These are phyloP conservation scores for Diaporthe eres DNA, from an alignment of 2,329 filamentous ascomycete genomes.

Conservation along the genomic window DNA sequence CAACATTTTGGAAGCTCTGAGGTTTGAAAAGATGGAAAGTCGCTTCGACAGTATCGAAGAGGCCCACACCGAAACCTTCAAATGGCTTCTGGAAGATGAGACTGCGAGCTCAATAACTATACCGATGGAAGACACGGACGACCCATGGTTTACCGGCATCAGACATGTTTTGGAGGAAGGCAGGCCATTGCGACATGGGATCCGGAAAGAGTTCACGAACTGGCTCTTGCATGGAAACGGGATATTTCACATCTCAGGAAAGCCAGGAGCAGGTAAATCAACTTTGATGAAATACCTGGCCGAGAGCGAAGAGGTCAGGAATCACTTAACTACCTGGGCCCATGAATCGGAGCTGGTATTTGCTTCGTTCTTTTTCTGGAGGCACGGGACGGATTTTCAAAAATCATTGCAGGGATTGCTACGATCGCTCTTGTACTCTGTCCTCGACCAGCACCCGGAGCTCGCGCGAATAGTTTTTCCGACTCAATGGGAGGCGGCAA, in stretches of 20 bases:
- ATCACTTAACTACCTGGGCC: conserved; percentile 42
- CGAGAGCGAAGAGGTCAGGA: conserved; percentile 31
- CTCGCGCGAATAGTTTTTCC: conserved; percentile 42
- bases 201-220: conserved; percentile 22
- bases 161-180: not conserved
- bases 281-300: conserved; percentile 48
- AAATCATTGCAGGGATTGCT: conserved; percentile 44
- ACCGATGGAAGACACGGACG: not conserved
- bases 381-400: conserved; percentile 43
- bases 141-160: not conserved
- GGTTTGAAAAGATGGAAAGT: conserved; percentile 12
- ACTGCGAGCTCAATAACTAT: not conserved
- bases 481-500: conserved; percentile 33
- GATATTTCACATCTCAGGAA: conserved; percentile 46
- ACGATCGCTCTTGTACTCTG: conserved; percentile 43
- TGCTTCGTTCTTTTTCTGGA: conserved; percentile 46
- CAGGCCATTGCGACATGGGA: not conserved
- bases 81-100: conserved; percentile 12
- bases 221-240: conserved; percentile 42
- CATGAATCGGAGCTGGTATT: conserved; percentile 34
- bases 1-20: conserved; percentile 4
- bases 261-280: conserved; percentile 48
- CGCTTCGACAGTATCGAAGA: conserved; percentile 18
- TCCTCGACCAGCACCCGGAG: conserved; percentile 40
- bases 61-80: conserved; percentile 19